These are phyloP conservation scores for Petrea volubilis DNA, from an alignment of 257 asterid species.

Conservation along the genomic window DNA sequence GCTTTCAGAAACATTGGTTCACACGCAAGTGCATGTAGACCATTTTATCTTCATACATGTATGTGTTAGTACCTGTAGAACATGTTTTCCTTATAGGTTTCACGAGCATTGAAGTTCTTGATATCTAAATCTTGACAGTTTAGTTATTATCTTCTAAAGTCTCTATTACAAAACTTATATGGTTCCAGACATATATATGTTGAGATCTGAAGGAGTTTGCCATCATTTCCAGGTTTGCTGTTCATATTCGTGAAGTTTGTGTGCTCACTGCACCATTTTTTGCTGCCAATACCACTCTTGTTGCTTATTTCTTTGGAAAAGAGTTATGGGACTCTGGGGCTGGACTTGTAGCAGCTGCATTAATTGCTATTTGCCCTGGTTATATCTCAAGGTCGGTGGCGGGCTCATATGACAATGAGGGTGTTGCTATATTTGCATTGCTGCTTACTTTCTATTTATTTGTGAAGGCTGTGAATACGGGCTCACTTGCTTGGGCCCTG, in stretches of 20 bases:
- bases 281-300: slow-evolving; percentile 94
- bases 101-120: not conserved
- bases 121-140: not conserved
- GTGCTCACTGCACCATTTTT: slow-evolving; percentile 98
- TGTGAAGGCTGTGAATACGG: slow-evolving; percentile 99
- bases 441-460: slow-evolving; percentile 92
- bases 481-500: slow-evolving; percentile 96
- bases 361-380: slow-evolving; percentile 99
- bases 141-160: not conserved
- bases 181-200: not conserved
- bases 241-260: slow-evolving; percentile 98
- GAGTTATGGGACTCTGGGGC: slow-evolving; percentile 99
- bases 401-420: slow-evolving; percentile 97
- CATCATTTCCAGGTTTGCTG: slow-evolving; percentile 72
- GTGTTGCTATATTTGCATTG: slow-evolving; percentile 94
- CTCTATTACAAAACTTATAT: not conserved
- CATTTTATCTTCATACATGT: not conserved
- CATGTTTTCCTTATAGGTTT: not conserved
- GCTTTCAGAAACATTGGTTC: too few species aligned
- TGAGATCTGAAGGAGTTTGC: slow-evolving; percentile 22
- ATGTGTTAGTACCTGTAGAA: not conserved
- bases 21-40: not conserved
- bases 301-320: slow-evolving; percentile 99
- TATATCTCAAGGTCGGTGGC: slow-evolving; percentile 99
- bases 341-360: slow-evolving; percentile 93